These are phyloP conservation scores for Oryza meridionalis DNA, from an alignment of 176 grass and related monocot species.

Conservation along the genomic window DNA sequence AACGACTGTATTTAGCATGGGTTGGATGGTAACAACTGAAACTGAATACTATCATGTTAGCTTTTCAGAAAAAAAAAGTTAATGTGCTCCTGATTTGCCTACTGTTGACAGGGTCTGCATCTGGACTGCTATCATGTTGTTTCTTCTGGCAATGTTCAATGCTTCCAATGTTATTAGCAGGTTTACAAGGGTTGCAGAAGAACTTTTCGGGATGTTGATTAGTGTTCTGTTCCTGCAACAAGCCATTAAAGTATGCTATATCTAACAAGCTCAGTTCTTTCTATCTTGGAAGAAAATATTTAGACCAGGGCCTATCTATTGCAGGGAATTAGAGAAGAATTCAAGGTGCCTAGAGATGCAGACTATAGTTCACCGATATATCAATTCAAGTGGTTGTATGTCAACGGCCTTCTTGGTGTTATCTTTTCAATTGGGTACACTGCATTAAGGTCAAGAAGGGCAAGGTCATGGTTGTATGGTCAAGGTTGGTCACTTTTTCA, in stretches of 20 bases:
- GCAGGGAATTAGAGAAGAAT: constrained; percentile 81
- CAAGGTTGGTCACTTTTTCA: constrained; percentile 51
- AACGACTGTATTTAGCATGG: constrained; percentile 84
- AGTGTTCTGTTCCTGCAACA: constrained; percentile 92
- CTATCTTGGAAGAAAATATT: not conserved
- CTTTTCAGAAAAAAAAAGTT: constrained; percentile 2
- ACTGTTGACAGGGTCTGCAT: constrained; percentile 76
- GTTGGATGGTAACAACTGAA: constrained; percentile 71
- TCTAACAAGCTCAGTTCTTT: constrained; percentile 2
- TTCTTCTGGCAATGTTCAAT: constrained; percentile 76
- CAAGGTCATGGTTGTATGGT: constrained; percentile 76
- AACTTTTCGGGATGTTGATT: constrained; percentile 97
- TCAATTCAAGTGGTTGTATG: constrained; percentile 83
- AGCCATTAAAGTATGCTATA: constrained; percentile 70
- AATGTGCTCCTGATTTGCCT: constrained; percentile 31
- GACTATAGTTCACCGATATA: constrained; percentile 40
- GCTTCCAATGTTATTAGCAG: constrained; percentile 78
- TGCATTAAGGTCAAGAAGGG: constrained; percentile 63
- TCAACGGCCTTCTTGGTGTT: constrained; percentile 78
- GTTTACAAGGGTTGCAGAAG: constrained; percentile 94
- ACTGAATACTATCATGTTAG: constrained; percentile 15
- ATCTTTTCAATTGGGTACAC: constrained; percentile 82
- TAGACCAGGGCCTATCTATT: not conserved
- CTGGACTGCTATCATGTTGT: constrained; percentile 87
- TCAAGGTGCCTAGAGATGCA: constrained; percentile 58